Percentiles rank a stretch among this genome's conserved stretches.
Conservation (phyloP, 2,329 filamentous ascomycete genomes). For the Coniella vitis region DNA sequence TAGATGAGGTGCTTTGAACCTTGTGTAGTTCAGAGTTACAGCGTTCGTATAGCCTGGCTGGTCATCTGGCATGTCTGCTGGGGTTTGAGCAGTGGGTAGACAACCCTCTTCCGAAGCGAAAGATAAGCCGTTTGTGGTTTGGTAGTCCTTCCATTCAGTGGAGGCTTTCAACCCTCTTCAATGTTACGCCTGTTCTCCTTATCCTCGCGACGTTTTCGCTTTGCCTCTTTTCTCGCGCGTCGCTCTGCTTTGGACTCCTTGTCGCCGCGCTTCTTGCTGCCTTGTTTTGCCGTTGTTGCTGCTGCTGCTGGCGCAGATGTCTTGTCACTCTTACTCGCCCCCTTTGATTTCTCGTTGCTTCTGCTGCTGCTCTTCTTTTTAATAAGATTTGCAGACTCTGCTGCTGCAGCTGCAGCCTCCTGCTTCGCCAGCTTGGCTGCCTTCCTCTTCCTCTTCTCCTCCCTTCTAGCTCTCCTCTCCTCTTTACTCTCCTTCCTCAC, state of each 20-base stretch:
- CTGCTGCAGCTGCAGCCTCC: not conserved
- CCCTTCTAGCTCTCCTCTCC: conserved; percentile 30
- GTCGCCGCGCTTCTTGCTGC: conserved; percentile 13
- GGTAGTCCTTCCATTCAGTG: not conserved
- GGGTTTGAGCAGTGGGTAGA: too few species aligned
- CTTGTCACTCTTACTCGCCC: conserved; percentile 1
- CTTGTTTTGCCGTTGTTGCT: conserved; percentile 16
- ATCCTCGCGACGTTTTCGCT: conserved; percentile 22
- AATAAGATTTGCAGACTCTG: conserved; percentile 9
- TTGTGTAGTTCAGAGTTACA: too few species aligned
- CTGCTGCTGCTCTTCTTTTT: not conserved
- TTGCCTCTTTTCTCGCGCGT: conserved; percentile 20
- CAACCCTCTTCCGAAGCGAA: too few species aligned
- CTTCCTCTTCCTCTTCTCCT: conserved; percentile 24
- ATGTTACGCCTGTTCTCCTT: conserved; percentile 16
- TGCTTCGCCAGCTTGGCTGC: conserved; percentile 21
- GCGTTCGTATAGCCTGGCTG: too few species aligned
- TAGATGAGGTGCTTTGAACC: too few species aligned
- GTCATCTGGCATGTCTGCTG: too few species aligned
- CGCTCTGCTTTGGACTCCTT: conserved; percentile 17
- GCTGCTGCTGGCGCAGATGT: conserved; percentile 15
- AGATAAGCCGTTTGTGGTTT: not conserved
- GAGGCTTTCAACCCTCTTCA: conserved; percentile 9
- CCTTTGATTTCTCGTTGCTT: not conserved
- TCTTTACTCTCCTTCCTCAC: conserved; percentile 22